Conservation (phyloP, 2,329 filamentous ascomycete genomes). For the Phialemonium atrogriseum region DNA sequence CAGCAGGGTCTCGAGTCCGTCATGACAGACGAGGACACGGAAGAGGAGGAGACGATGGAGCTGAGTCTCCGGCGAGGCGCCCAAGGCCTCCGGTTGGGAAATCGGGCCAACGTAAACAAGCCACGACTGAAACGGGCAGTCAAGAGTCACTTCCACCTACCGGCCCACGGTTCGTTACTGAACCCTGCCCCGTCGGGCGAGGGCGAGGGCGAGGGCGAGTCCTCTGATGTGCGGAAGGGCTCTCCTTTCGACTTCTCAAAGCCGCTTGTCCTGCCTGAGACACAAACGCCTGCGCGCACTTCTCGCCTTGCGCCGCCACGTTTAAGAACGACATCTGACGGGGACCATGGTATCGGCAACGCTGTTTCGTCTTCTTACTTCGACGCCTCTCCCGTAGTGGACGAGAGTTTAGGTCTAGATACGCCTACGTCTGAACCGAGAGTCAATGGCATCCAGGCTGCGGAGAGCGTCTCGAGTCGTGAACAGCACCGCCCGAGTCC, state of each 20-base stretch:
- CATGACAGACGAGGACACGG: conserved; percentile 23
- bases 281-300: background rate
- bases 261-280: too few relatives aligned
- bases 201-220: conserved; percentile 1
- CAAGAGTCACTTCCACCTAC: conserved; percentile 13
- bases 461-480: too few relatives aligned
- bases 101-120: conserved; percentile 6
- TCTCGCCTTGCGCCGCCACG: background rate
- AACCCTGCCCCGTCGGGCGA: background rate
- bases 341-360: too few relatives aligned
- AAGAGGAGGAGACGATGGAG: conserved; percentile 17
- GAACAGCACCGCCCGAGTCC: too few relatives aligned
- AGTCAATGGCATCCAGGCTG: too few relatives aligned
- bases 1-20: conserved; percentile 27
- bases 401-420: too few relatives aligned
- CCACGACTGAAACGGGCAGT: conserved; percentile 14
- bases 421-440: too few relatives aligned
- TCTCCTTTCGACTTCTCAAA: conserved; percentile 17
- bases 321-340: too few relatives aligned
- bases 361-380: too few relatives aligned
- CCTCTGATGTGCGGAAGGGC: too few relatives aligned
- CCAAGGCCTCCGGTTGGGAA: conserved; percentile 1
- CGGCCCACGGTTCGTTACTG: conserved; percentile 1
- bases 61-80: conserved; percentile 10
- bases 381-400: too few relatives aligned